Conservation (phyloP, 1,284 basidiomycete genomes). For the Mycosarcoma mackinlayi region DNA sequence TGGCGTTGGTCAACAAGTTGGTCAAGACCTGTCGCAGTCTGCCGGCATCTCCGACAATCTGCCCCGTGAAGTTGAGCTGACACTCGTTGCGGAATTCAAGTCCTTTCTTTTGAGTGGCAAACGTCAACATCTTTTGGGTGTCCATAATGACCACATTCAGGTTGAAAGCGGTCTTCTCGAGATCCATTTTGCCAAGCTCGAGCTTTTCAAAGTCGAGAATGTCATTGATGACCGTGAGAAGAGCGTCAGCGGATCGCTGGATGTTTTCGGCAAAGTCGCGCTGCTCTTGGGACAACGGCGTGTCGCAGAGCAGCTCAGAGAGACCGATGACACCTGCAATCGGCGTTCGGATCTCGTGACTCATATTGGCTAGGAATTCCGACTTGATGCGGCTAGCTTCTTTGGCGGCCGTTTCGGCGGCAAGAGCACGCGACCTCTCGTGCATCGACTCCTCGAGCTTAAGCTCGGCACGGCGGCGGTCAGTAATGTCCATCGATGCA, state of each 20-base stretch:
- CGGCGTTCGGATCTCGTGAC: slow-evolving; percentile 71
- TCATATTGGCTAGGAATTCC: slow-evolving; percentile 68
- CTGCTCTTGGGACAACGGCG: slow-evolving; percentile 68
- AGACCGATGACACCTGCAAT: slow-evolving; percentile 69
- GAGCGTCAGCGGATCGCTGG: slow-evolving; percentile 69
- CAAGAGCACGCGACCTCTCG: slow-evolving; percentile 65
- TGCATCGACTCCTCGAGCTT: slow-evolving; percentile 64
- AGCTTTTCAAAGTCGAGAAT: slow-evolving; percentile 71
- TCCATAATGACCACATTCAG: slow-evolving; percentile 68
- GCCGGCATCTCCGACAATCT: slow-evolving; percentile 61
- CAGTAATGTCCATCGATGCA: slow-evolving; percentile 69
- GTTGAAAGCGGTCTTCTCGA: slow-evolving; percentile 70
- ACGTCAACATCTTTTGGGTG: slow-evolving; percentile 66
- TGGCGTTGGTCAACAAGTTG: slow-evolving; percentile 69
- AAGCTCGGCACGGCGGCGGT: slow-evolving; percentile 63
- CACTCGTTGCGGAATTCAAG: slow-evolving; percentile 65
- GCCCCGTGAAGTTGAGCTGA: slow-evolving; percentile 55
- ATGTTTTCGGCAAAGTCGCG: slow-evolving; percentile 70
- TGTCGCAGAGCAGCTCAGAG: slow-evolving; percentile 65
- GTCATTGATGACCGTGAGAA: slow-evolving; percentile 71
- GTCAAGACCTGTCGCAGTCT: slow-evolving; percentile 67
- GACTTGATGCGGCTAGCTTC: slow-evolving; percentile 72
- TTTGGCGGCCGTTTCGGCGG: slow-evolving; percentile 69
- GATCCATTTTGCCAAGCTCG: slow-evolving; percentile 69
- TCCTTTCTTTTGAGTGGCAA: slow-evolving; percentile 66